A percentile compares a stretch with the other conserved stretches of the same genome.
Conservation (phyloP, 495 filamentous ascomycete genomes). For the Penicillium bialowiezense region DNA sequence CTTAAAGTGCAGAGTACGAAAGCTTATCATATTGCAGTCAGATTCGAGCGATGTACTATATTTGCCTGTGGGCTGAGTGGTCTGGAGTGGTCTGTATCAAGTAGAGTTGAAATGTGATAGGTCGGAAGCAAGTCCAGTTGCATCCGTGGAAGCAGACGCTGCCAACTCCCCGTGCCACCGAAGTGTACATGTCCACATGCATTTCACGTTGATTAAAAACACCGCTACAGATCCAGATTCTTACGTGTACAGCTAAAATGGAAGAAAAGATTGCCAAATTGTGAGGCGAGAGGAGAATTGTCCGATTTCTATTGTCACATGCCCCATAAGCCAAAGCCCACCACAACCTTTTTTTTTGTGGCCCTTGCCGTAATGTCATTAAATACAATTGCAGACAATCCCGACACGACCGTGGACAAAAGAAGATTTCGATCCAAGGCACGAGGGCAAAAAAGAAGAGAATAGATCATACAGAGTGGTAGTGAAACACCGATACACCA, state of each 20-base stretch:
- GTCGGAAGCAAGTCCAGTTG: not conserved
- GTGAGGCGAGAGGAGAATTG: slow-evolving; percentile 47
- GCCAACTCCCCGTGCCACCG: slow-evolving; percentile 3
- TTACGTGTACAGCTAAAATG: slow-evolving; percentile 6
- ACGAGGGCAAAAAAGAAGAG: slow-evolving; percentile 36
- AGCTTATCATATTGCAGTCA: not conserved
- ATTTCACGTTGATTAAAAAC: slow-evolving; percentile 8
- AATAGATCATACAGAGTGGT: slow-evolving; percentile 26
- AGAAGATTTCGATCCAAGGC: slow-evolving; percentile 14
- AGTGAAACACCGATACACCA: slow-evolving; percentile 42
- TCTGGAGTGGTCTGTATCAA: slow-evolving; percentile 3
- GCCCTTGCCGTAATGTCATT: slow-evolving; percentile 47
- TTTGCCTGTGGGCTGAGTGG: not conserved
- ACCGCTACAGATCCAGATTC: too few species aligned
- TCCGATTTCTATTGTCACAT: slow-evolving; percentile 48
- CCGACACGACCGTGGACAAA: slow-evolving; percentile 23
- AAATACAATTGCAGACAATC: slow-evolving; percentile 44
- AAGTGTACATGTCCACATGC: not conserved
- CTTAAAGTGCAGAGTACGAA: not conserved
- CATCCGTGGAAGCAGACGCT: not conserved
- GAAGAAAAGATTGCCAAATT: slow-evolving; percentile 3
- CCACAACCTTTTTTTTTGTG: slow-evolving; percentile 41
- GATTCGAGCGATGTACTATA: not conserved
- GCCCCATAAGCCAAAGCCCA: slow-evolving; percentile 40
- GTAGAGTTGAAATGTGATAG: not conserved